Conservation (phyloP, 495 filamentous ascomycete species). For the Penicillium waksmanii region DNA sequence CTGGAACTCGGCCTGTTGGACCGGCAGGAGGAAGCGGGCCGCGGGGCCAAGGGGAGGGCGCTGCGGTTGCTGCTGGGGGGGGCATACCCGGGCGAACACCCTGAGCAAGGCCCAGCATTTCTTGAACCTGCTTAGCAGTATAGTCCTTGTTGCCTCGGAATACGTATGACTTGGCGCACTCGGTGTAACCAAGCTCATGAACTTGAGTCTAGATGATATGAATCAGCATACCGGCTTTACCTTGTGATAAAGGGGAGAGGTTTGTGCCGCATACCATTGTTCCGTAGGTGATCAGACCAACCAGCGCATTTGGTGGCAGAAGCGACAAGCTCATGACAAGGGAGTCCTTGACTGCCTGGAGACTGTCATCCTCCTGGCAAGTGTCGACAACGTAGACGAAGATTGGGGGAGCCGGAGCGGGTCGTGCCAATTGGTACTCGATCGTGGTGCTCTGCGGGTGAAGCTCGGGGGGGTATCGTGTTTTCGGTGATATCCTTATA, state of each 20-base stretch:
- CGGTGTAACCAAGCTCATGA: conserved; percentile 96
- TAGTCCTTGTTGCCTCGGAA: conserved; percentile 99
- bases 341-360: conserved; percentile 94
- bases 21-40: conserved; percentile 89
- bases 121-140: conserved; percentile 92
- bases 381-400: conserved; percentile 98
- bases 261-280: conserved; percentile 77
- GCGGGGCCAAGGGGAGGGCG: conserved; percentile 81
- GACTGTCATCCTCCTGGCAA: conserved; percentile 97
- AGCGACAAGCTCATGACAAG: conserved; percentile 96
- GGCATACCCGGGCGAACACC: conserved; percentile 79
- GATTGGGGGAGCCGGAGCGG: conserved; percentile 91
- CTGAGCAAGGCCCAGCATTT: conserved; percentile 86
- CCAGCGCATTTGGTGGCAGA: conserved; percentile 88
- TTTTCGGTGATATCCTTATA: conserved; percentile 98
- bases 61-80: conserved; percentile 64
- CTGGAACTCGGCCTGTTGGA: conserved; percentile 97
- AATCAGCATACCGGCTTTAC: conserved; percentile 26
- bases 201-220: conserved; percentile 72
- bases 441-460: conserved; percentile 95
- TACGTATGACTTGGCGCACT: conserved; percentile 99
- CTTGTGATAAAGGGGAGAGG: neutral
- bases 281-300: conserved; percentile 93
- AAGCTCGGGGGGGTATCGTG: conserved; percentile 92
- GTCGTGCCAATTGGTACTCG: conserved; percentile 92